Conservation (phyloP, 345 rosid species). For the Gynandropsis gynandra region DNA sequence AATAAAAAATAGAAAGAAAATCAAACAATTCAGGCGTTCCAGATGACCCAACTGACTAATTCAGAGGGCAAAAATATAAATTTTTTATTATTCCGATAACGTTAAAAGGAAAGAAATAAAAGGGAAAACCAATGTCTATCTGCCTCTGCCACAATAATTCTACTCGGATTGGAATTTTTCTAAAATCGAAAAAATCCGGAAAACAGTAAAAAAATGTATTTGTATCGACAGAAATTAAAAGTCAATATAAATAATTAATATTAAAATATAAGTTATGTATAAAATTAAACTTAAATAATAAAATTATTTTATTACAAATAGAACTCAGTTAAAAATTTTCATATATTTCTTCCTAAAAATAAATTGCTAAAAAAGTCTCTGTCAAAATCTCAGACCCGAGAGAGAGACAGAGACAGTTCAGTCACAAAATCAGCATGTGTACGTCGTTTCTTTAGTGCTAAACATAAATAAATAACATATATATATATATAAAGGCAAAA, state of each 20-base stretch:
- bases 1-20: slow-evolving; percentile 10
- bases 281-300: no score
- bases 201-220: no score
- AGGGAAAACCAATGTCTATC: not conserved
- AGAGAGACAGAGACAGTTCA: slow-evolving; percentile 42
- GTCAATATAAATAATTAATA: no score
- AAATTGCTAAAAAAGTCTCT: slow-evolving; percentile 44
- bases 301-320: slow-evolving; percentile 1
- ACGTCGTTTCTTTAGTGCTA: slow-evolving; percentile 45
- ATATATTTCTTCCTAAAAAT: slow-evolving; percentile 24
- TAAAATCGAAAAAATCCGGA: no score
- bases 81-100: not conserved
- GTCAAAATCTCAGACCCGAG: slow-evolving; percentile 69
- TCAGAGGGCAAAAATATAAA: slow-evolving; percentile 33
- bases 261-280: no score
- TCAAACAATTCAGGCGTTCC: slow-evolving; percentile 58
- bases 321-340: not conserved
- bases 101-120: not conserved
- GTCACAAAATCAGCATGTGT: slow-evolving; percentile 91
- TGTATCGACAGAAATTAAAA: no score
- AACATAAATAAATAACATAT: not conserved
- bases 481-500: not conserved
- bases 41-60: slow-evolving; percentile 55
- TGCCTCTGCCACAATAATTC: no score
- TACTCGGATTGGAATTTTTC: no score